phyloP scores from a whole-genome alignment of 805 yeast species.

The Saturnispora gosingensis region DNA sequence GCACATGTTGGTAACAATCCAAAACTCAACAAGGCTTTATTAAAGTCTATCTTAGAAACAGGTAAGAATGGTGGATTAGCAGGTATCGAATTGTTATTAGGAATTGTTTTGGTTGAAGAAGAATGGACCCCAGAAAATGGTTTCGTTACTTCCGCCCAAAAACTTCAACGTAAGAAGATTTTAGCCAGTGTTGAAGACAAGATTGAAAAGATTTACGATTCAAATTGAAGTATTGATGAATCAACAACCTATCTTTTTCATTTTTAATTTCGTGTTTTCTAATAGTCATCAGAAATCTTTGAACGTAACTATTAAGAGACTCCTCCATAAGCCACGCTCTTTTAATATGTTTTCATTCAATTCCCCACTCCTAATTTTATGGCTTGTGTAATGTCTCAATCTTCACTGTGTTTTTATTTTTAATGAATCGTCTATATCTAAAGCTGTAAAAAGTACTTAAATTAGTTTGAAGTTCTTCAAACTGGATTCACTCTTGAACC shows the following conservation, averaged over 20 bases:
- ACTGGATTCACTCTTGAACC: conserved; percentile 28
- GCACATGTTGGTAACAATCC: conserved; percentile 45
- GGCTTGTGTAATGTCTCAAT: background rate
- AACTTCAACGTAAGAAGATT: conserved; percentile 88
- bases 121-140: conserved; percentile 99
- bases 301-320: background rate
- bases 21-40: conserved; percentile 45
- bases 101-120: conserved; percentile 67
- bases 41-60: conserved; percentile 54
- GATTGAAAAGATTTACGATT: conserved; percentile 56
- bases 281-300: background rate
- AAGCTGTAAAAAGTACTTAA: background rate
- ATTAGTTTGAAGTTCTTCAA: conserved; percentile 28
- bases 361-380: background rate
- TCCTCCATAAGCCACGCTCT: background rate
- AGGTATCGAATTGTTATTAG: conserved; percentile 80
- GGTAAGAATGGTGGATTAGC: conserved; percentile 73
- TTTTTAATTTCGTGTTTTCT: background rate
- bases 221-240: background rate
- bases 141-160: conserved; percentile 89
- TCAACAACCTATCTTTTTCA: background rate
- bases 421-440: background rate
- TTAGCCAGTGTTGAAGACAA: conserved; percentile 54
- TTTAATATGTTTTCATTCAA: background rate
- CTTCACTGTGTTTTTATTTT: background rate